phyloP scores from a whole-genome alignment of 495 filamentous ascomycete species.

The Hypoxylon trugodes region DNA sequence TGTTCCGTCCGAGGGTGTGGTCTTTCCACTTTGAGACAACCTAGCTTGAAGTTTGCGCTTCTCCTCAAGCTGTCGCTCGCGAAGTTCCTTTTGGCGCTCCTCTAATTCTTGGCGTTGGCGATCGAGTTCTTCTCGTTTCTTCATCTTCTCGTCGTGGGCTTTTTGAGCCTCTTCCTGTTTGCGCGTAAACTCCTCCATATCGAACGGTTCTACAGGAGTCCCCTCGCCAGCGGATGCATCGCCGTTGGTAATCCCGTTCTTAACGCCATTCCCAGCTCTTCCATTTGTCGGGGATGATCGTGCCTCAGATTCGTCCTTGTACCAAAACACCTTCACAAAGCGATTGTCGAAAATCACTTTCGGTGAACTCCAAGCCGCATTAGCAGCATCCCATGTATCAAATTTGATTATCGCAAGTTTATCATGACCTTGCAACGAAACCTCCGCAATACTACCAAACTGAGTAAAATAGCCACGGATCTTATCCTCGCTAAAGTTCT shows the following conservation, averaged over 20 bases:
- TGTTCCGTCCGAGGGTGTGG: conserved; percentile 11
- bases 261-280: conserved; percentile 33
- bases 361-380: conserved; percentile 85
- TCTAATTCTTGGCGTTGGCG: conserved; percentile 76
- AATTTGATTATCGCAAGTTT: conserved; percentile 84
- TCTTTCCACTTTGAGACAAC: conserved; percentile 59
- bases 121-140: conserved; percentile 78
- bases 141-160: conserved; percentile 76
- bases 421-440: conserved; percentile 80
- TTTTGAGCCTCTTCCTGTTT: conserved; percentile 84
- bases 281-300: conserved; percentile 23
- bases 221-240: conserved; percentile 24
- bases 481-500: conserved; percentile 76
- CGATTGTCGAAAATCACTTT: conserved; percentile 97
- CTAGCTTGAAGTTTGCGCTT: conserved; percentile 69
- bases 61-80: conserved; percentile 79
- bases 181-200: conserved; percentile 78
- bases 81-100: conserved; percentile 75
- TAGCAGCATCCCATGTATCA: conserved; percentile 74
- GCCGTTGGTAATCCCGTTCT: conserved; percentile 30
- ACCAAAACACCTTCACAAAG: conserved; percentile 98
- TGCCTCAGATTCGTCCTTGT: conserved; percentile 67
- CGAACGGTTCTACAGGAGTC: conserved; percentile 63
- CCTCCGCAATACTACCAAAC: conserved; percentile 78
- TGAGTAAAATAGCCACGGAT: conserved; percentile 85